phyloP scores from a whole-genome alignment of 2,329 filamentous ascomycete species.

The Cordyceps tenuipes region DNA sequence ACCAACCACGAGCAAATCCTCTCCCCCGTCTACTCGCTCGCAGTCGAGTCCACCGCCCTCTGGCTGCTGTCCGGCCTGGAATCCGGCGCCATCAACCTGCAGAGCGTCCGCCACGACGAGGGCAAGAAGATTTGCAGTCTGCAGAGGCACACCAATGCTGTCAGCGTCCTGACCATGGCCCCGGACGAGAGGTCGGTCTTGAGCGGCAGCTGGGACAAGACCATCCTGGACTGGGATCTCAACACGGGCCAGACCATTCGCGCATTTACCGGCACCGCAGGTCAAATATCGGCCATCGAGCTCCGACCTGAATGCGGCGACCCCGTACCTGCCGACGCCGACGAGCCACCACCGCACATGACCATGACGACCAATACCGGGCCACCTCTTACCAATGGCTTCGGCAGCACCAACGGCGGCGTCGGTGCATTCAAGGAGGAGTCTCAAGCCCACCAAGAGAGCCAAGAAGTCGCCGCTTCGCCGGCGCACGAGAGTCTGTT shows the following conservation, averaged over 20 bases:
- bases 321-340: constrained; percentile 66
- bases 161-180: constrained; percentile 75
- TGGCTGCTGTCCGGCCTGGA: constrained; percentile 90
- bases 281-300: constrained; percentile 85
- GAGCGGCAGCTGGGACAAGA: constrained; percentile 96
- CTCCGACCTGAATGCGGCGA: constrained; percentile 68
- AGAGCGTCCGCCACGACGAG: constrained; percentile 89
- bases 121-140: constrained; percentile 80
- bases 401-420: constrained; percentile 37
- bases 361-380: constrained; percentile 73
- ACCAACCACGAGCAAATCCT: constrained; percentile 52
- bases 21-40: constrained; percentile 92
- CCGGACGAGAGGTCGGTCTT: constrained; percentile 80
- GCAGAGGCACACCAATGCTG: constrained; percentile 79
- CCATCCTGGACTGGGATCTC: constrained; percentile 87
- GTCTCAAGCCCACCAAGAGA: constrained; percentile 21
- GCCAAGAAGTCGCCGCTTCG: constrained; percentile 39
- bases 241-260: constrained; percentile 73
- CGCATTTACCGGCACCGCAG: constrained; percentile 65
- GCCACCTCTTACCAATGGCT: constrained; percentile 36
- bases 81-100: constrained; percentile 84
- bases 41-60: constrained; percentile 78
- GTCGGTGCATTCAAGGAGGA: constrained; percentile 15
- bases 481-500: constrained; percentile 76
- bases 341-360: constrained; percentile 43